phyloP scores from a whole-genome alignment of 1,139 yeast species.

The Chernovozyma sophiae-reginae region DNA sequence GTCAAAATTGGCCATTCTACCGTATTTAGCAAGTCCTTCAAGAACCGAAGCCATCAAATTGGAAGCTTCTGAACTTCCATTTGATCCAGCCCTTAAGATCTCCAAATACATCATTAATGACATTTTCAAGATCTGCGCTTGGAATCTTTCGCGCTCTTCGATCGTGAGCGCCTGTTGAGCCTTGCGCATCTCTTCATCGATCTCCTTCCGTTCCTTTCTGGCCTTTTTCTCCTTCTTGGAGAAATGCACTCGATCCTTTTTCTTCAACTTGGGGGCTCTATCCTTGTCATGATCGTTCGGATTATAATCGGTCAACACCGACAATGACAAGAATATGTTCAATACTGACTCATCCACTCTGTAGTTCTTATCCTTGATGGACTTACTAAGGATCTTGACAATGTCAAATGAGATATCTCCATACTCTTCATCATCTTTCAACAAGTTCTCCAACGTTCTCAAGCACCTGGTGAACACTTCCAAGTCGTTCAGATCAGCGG shows the following conservation, averaged over 20 bases:
- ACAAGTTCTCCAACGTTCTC: conserved; percentile 58
- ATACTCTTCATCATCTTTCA: conserved; percentile 65
- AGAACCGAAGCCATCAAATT: conserved; percentile 75
- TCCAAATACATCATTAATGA: conserved; percentile 73
- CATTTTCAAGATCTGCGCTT: conserved; percentile 76
- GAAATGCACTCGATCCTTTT: conserved; percentile 84
- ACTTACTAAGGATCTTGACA: conserved; percentile 61
- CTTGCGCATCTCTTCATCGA: conserved; percentile 81
- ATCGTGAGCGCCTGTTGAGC: conserved; percentile 87
- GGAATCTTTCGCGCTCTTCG: conserved; percentile 81
- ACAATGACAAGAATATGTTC: conserved; percentile 66
- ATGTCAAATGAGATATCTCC: conserved; percentile 82
- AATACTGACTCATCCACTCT: conserved; percentile 82
- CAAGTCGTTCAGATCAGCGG: conserved; percentile 39
- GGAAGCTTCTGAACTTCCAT: conserved; percentile 40
- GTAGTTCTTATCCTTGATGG: conserved; percentile 69
- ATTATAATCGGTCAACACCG: conserved; percentile 77
- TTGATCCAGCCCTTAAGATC: conserved; percentile 52
- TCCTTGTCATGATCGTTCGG: conserved; percentile 51
- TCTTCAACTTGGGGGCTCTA: conserved; percentile 50
- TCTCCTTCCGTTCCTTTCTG: conserved; percentile 78
- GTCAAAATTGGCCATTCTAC: conserved; percentile 90
- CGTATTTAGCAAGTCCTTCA: conserved; percentile 87
- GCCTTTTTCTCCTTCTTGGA: conserved; percentile 85
- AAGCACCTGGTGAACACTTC: conserved; percentile 58